Evolutionary conservation across 805 yeast species (phyloP), one percentile per base, ranked within the genome.

Genomic region (Cyberlindnera sargentensis): DNA sequence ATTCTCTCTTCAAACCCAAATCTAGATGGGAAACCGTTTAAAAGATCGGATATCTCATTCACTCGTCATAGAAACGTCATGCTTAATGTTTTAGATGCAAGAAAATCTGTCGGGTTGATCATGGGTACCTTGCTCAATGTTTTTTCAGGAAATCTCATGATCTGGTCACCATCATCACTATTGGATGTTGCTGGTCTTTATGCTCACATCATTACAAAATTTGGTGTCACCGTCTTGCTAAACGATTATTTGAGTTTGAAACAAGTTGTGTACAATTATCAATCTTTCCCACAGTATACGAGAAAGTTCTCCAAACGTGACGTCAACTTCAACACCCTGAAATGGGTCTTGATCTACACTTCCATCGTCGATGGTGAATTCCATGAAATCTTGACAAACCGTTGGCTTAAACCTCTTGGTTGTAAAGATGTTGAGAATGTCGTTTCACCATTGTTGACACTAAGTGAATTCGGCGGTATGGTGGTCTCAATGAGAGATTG

Each of bases 381-480:
- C 51, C 78, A 89, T 52, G 95, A 87, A 50, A 82, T 93, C 60
- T 68, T 93, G 34, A 79, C 95, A 9, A 91, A 88, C 50, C 72
- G 98, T 45, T 93, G 95, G 88, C 70, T 93, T 39, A 76, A 81
- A 50, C 97, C 98, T 2, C 63, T 93, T 42, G 99, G 99, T 0
- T 88, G 95, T 56, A 74, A 70, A 43, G 76, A 75, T 42, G 82
- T 95, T 0, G 73, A 83, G 32, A 76, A 78, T 41, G 85, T 88
- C 4, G 82, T 89, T 28, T 82, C 95, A 0, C 99, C 99, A 0
- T 75, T 93, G 70, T 68, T 93, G 36, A 84, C 96, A 0, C 67
- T 93, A 40, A 78, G 85, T 50, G 99, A 93, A 58, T 95, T 89
- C 56, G 99, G 99, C 31, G 99, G 99, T 3, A 86, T 91, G 78